These are phyloP conservation scores for Annulohypoxylon stygium DNA, from an alignment of 495 filamentous ascomycete species.

Conservation along the genomic window DNA sequence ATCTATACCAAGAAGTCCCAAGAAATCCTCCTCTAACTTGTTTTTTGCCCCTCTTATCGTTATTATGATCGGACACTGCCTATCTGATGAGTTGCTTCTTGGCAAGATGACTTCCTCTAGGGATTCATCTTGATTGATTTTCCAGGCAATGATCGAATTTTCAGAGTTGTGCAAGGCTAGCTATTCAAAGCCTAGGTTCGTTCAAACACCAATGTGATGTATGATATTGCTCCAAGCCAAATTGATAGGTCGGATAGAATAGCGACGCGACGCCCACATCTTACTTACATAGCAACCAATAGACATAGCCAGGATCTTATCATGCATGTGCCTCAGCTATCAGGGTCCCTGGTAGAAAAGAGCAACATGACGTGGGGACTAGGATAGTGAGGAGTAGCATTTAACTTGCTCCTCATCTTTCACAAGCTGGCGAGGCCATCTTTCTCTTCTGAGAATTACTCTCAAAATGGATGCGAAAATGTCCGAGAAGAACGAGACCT, in stretches of 20 bases:
- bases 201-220: not conserved
- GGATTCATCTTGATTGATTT: too few relatives aligned
- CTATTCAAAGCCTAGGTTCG: not conserved
- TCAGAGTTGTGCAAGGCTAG: not conserved
- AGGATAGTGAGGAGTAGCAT: conserved; percentile 26
- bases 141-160: not conserved
- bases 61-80: conserved; percentile 20
- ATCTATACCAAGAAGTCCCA: conserved; percentile 24
- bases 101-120: conserved; percentile 2
- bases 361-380: not conserved
- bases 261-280: conserved; percentile 23
- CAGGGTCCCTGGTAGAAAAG: conserved; percentile 2
- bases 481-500: conserved; percentile 38
- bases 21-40: conserved; percentile 11
- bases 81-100: conserved; percentile 19
- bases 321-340: conserved; percentile 21
- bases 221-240: not conserved
- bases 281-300: not conserved
- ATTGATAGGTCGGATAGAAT: not conserved
- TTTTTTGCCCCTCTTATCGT: not conserved
- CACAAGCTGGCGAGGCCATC: not conserved
- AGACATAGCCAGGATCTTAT: conserved; percentile 42
- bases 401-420: conserved; percentile 16
- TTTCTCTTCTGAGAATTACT: not conserved
- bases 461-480: conserved; percentile 22